Conservation (phyloP, 768 basidiomycete genomes). For the Mycena kentingensis region DNA sequence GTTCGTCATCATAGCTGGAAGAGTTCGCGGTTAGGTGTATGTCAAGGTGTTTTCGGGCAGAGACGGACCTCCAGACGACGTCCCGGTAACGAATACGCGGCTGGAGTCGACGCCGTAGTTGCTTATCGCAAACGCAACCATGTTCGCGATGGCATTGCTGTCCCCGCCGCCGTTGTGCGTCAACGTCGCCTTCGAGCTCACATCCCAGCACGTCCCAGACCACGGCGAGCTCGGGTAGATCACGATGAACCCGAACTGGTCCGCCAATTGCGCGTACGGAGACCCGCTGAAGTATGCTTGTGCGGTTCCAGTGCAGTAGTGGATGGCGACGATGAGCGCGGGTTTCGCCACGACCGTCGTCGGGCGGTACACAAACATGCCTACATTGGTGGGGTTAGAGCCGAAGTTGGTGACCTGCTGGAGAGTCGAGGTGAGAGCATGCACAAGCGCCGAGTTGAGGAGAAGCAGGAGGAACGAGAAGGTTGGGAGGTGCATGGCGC, state of each 20-base stretch:
- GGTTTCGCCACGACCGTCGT: conserved; percentile 39
- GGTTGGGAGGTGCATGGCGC: too few relatives aligned
- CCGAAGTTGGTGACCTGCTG: conserved; percentile 51
- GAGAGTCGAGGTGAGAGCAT: conserved; percentile 23
- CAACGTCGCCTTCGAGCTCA: conserved; percentile 49
- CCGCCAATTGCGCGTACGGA: conserved; percentile 51
- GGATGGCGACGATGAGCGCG: conserved; percentile 54
- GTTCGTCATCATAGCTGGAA: conserved; percentile 58
- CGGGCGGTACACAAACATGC: conserved; percentile 49
- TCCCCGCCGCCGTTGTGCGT: conserved; percentile 59
- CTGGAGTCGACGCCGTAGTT: conserved; percentile 48
- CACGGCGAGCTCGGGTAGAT: conserved; percentile 49
- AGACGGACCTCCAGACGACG: conserved; percentile 46
- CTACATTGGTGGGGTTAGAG: conserved; percentile 51
- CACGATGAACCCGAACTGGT: conserved; percentile 51
- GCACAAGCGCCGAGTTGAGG: conserved; percentile 5
- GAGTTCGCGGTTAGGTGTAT: neutral
- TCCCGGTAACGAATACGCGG: conserved; percentile 54
- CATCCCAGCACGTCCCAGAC: conserved; percentile 55
- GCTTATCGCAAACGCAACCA: conserved; percentile 48
- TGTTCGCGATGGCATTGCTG: conserved; percentile 51
- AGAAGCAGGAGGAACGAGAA: neutral
- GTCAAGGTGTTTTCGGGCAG: neutral
- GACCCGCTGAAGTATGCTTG: conserved; percentile 53
- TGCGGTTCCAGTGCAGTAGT: conserved; percentile 54